Evolutionary conservation across 192 early-diverging fungal genomes (phyloP).

Genomic region (Coemansia sp.): DNA sequence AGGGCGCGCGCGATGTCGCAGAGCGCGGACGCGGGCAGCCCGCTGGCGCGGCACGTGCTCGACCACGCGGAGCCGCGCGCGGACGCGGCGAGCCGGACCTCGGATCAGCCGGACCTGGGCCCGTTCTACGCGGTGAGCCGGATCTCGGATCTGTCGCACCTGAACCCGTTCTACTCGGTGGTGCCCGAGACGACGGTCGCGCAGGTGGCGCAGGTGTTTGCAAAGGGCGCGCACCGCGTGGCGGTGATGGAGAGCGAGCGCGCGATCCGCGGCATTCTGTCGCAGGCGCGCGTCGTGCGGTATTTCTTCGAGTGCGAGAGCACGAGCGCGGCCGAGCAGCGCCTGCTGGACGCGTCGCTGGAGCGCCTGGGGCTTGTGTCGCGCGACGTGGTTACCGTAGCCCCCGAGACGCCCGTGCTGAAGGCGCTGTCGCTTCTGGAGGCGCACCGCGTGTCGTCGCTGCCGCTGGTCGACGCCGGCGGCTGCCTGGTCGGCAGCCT

Average conservation of each 20-base stretch:
- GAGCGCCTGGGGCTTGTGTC: constrained; percentile 58
- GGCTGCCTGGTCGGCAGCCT: constrained; percentile 29
- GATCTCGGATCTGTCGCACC: constrained; percentile 66
- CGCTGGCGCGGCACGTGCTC: background rate
- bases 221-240: constrained; percentile 75
- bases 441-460: constrained; percentile 39
- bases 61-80: background rate
- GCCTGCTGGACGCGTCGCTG: constrained; percentile 39
- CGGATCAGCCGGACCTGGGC: constrained; percentile 75
- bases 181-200: constrained; percentile 71
- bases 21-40: background rate
- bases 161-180: constrained; percentile 82
- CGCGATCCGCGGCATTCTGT: constrained; percentile 71
- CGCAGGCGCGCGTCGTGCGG: constrained; percentile 69
- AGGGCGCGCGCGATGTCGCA: background rate
- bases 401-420: constrained; percentile 56
- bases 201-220: constrained; percentile 71
- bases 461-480: constrained; percentile 43
- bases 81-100: constrained; percentile 9
- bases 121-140: constrained; percentile 60
- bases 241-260: constrained; percentile 65
- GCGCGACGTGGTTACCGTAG: constrained; percentile 55
- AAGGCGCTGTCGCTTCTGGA: constrained; percentile 65
- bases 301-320: constrained; percentile 59
- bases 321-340: background rate